These are phyloP conservation scores for Penicillium expansum DNA, from an alignment of 2,329 filamentous ascomycete genomes.

Conservation along the genomic window DNA sequence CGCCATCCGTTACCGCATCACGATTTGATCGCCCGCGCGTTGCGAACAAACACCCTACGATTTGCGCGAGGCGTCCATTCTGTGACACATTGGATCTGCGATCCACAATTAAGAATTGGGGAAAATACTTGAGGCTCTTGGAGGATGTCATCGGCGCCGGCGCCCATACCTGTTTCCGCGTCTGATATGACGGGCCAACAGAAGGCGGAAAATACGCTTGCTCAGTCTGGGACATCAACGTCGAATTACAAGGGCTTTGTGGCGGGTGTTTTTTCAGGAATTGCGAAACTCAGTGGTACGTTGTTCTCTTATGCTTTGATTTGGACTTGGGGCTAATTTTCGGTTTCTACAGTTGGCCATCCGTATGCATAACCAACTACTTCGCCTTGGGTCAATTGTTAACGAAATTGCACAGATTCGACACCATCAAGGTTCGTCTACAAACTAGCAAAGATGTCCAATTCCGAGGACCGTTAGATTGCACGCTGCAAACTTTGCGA, in stretches of 20 bases:
- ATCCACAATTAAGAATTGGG: not conserved
- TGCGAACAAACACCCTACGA: not conserved
- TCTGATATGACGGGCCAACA: conserved; percentile 8
- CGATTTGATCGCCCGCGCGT: not conserved
- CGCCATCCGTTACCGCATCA: not conserved
- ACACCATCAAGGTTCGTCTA: conserved; percentile 93
- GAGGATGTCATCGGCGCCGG: conserved; percentile 27
- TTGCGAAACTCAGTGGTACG: conserved; percentile 81
- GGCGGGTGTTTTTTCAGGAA: conserved; percentile 90
- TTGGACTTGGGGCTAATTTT: not conserved
- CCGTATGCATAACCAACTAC: conserved; percentile 44
- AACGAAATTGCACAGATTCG: conserved; percentile 60
- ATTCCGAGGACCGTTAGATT: conserved; percentile 84
- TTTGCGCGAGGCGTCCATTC: conserved; percentile 3
- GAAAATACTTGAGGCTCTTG: not conserved
- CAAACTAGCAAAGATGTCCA: conserved; percentile 76
- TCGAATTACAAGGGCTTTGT: conserved; percentile 91
- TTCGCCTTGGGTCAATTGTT: not conserved
- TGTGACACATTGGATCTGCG: conserved; percentile 6
- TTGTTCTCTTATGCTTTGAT: conserved; percentile 12
- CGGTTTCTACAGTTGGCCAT: conserved; percentile 52
- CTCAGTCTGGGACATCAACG: conserved; percentile 20
- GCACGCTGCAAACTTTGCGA: conserved; percentile 75
- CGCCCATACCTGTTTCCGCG: conserved; percentile 12
- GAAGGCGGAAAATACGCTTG: conserved; percentile 12